Base-by-base conservation (phyloP, 805 yeast genomes). In the Candida coquimbonensis region DNA sequence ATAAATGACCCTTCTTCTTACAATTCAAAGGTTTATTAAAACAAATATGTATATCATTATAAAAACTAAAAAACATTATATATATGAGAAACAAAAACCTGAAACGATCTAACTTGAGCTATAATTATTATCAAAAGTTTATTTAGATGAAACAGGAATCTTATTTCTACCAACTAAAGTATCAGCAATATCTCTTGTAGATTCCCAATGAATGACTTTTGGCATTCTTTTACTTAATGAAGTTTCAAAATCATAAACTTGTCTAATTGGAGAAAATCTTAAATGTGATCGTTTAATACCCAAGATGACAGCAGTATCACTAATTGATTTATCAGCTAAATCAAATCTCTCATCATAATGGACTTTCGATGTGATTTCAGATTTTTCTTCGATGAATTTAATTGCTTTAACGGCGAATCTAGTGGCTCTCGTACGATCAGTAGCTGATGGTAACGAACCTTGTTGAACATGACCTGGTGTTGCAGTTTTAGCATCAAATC, bases 401-500 rank as follows among this genome's bases (percentile, higher is more conserved):
- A 83, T 78, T 24, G 89, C 81, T 59, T 75, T 77, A 43, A 83
- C 74, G 0, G 89, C 83, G 51, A 81, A 78, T 60, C 87, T 75
- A 4, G 84, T 78, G 7, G 87, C 90, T 56, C 80, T 72, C 2
- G 84, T 80, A 67, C 95, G 72, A 63, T 86, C 95, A 62, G 83
- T 81, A 31, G 90, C 76, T 0, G 87, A 76, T 46, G 95, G 93
- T 29, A 78, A 67, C 43, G 81, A 81, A 60, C 95, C 95, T 62
- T 86, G 95, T 67, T 86, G 93, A 31, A 85, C 90, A 60, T 85
- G 95, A 21, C 95, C 93, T 24, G 95, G 95, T 45, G 82, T 73
- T 12, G 93, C 93, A 7, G 90, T 79, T 62, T 82, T 80, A 21
- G 87, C 80, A 55, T 85, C 91, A 53, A 83, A 86, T 55, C 78